phyloP scores from a whole-genome alignment of 75 land plant genomes.

The Cryptomeria japonica region DNA sequence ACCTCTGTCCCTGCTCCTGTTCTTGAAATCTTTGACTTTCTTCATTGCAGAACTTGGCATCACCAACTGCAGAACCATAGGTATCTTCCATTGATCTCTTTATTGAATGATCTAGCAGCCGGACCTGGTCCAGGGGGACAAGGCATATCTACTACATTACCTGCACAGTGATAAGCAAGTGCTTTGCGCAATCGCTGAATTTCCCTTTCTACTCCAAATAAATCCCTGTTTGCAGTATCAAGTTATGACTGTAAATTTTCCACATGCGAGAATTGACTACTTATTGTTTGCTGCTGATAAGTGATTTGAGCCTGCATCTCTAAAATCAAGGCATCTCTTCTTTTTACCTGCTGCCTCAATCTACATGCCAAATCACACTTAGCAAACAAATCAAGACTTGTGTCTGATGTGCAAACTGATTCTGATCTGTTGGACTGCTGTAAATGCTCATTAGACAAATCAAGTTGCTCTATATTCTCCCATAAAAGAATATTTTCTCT shows the following conservation, averaged over 20 bases:
- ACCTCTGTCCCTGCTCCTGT: background rate
- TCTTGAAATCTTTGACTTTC: slow-evolving; percentile 2
- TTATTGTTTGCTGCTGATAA: slow-evolving; percentile 54
- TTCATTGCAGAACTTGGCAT: background rate
- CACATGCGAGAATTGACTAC: slow-evolving; percentile 44
- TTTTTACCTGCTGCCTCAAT: slow-evolving; percentile 73
- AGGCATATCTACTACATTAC: slow-evolving; percentile 6
- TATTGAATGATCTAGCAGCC: background rate
- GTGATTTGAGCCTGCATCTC: slow-evolving; percentile 80
- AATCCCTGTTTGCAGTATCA: slow-evolving; percentile 46
- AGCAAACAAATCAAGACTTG: slow-evolving; percentile 67
- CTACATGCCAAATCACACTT: slow-evolving; percentile 71
- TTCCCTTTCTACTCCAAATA: slow-evolving; percentile 69
- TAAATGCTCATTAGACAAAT: slow-evolving; percentile 43
- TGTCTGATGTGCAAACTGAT: slow-evolving; percentile 64
- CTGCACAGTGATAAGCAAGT: slow-evolving; percentile 61
- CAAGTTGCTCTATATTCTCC: slow-evolving; percentile 55
- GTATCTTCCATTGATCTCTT: background rate
- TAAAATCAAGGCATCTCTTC: slow-evolving; percentile 80
- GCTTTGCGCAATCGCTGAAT: slow-evolving; percentile 68
- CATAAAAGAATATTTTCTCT: slow-evolving; percentile 47
- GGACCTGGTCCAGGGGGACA: background rate
- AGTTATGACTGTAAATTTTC: slow-evolving; percentile 65
- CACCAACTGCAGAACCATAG: background rate
- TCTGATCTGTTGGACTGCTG: slow-evolving; percentile 62